Evolutionary conservation across 768 basidiomycete genomes (phyloP).

Genomic region (Xerocomellus intermedius): DNA sequence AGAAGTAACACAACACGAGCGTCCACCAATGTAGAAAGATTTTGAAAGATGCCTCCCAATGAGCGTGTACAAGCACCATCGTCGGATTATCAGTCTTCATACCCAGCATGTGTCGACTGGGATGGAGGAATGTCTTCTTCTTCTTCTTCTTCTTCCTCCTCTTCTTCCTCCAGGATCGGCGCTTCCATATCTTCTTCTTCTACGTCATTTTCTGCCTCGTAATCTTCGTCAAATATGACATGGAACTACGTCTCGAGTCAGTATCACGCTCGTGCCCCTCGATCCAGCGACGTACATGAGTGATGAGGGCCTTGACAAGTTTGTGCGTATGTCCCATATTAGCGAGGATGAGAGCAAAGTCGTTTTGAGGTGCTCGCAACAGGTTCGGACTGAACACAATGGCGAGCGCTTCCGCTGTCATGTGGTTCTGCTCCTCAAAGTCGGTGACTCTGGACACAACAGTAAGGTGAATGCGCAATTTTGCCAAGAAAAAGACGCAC

Average conservation of each 20-base stretch:
- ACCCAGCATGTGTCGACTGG: constrained; percentile 21
- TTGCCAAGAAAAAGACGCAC: constrained; percentile 33
- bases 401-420: constrained; percentile 82
- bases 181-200: constrained; percentile 68
- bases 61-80: constrained; percentile 10
- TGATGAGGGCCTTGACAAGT: constrained; percentile 73
- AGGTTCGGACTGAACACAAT: constrained; percentile 86
- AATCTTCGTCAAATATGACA: constrained; percentile 74
- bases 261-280: neutral
- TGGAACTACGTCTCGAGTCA: constrained; percentile 44
- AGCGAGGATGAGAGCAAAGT: constrained; percentile 72
- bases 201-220: constrained; percentile 47
- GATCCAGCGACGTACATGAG: constrained; percentile 55
- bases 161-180: constrained; percentile 62
- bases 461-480: neutral
- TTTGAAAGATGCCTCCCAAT: constrained; percentile 6
- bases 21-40: constrained; percentile 17
- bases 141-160: constrained; percentile 48
- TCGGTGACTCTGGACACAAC: constrained; percentile 65
- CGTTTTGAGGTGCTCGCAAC: constrained; percentile 72
- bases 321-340: constrained; percentile 80
- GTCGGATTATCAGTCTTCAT: constrained; percentile 19
- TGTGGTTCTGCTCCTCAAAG: constrained; percentile 85
- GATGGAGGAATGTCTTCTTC: constrained; percentile 37
- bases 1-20: constrained; percentile 26